A percentile compares a stretch with the other conserved stretches of the same genome.
Evolutionary conservation across 352 stramenopile genomes (phyloP).

Genomic region (Globisporangium alternatum): DNA sequence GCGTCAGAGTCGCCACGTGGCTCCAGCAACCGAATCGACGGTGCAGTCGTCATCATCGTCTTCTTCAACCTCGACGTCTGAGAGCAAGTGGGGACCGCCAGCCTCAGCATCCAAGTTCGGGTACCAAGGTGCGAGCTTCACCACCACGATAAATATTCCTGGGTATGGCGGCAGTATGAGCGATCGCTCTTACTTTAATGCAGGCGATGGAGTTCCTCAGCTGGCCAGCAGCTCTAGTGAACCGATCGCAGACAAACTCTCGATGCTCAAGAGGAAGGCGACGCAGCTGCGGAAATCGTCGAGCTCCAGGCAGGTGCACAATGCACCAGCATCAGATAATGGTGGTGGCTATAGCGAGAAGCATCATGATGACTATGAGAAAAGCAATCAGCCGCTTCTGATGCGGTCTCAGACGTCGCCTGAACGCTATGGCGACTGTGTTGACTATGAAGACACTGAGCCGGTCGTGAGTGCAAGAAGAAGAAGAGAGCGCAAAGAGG

Average conservation of each 20-base stretch:
- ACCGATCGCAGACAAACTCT: constrained; percentile 37
- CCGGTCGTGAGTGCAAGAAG: background rate
- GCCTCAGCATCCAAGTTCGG: background rate
- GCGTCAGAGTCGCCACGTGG: constrained; percentile 5
- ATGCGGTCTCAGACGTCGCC: constrained; percentile 16
- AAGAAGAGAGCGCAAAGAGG: background rate
- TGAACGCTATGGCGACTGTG: background rate
- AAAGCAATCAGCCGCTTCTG: background rate
- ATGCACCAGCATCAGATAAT: background rate
- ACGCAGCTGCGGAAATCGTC: constrained; percentile 40
- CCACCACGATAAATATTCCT: background rate
- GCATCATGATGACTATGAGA: background rate
- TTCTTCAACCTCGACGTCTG: background rate
- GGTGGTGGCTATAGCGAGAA: background rate
- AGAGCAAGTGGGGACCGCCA: background rate
- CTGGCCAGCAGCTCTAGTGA: background rate
- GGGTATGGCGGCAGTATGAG: constrained; percentile 25
- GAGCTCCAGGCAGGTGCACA: constrained; percentile 35
- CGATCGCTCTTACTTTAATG: constrained; percentile 41
- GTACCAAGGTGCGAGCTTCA: background rate
- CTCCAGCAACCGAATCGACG: background rate
- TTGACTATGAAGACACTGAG: background rate
- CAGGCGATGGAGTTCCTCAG: background rate
- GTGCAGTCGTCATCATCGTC: background rate
- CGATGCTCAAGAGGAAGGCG: constrained; percentile 59